These are phyloP conservation scores for Xylaria castorea DNA, from an alignment of 495 filamentous ascomycete genomes.

Conservation along the genomic window DNA sequence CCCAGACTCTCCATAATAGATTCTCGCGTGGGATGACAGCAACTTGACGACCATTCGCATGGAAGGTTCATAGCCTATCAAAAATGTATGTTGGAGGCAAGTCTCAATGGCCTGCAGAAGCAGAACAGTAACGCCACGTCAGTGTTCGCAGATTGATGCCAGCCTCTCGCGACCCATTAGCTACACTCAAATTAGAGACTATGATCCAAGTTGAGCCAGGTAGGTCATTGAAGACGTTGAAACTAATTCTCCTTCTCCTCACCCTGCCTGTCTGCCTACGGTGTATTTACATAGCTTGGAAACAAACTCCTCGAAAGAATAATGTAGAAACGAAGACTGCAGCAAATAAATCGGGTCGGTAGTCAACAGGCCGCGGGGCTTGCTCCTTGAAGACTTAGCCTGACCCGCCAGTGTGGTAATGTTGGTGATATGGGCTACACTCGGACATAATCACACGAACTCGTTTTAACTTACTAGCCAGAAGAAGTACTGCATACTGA, in stretches of 20 bases:
- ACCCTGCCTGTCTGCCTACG: not conserved
- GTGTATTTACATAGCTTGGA: not conserved
- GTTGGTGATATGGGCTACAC: not conserved
- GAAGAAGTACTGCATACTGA: not conserved
- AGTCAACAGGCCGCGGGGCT: not conserved
- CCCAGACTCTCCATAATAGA: not conserved
- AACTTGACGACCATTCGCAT: not conserved
- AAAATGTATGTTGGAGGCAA: not conserved
- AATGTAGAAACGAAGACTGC: not conserved
- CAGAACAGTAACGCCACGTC: slow-evolving; percentile 15
- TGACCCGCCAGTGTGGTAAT: not conserved
- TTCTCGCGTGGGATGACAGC: not conserved
- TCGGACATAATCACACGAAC: not conserved
- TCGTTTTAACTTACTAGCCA: not conserved
- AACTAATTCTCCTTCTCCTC: not conserved
- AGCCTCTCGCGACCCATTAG: not conserved
- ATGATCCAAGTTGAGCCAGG: not conserved
- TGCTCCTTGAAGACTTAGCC: not conserved
- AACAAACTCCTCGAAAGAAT: not conserved
- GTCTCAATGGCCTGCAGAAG: not conserved
- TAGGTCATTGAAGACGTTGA: not conserved
- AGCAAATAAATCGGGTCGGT: not conserved
- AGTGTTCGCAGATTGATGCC: slow-evolving; percentile 14
- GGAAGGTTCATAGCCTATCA: not conserved
- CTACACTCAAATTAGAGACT: not conserved